Base-by-base conservation (phyloP, 106 monocot genomes). In the Triglochin maritima region DNA sequence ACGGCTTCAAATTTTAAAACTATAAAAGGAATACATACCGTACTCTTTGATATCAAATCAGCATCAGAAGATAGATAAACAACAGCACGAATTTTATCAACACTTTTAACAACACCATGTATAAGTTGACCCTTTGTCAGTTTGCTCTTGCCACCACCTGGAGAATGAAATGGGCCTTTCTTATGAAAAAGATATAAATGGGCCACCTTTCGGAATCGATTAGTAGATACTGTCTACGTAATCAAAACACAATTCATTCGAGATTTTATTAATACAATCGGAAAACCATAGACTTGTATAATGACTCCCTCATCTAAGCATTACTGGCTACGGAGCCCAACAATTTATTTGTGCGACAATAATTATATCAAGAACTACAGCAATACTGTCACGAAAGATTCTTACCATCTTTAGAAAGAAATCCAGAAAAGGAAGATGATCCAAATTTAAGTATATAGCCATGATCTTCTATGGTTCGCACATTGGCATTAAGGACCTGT, bases 371-470 rank as follows among this genome's bases (percentile, higher is more conserved):
- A 29, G 29, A 29, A 29, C 29, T 29, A 29, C 29, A 29, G 29
- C 29, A 29, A n/a, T 54, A 48, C 57, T 80, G 46, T 14, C 9
- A 64, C 7, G 64, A 48, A 49, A 16, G 29, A 29, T 29, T 29
- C 81, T 62, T 41, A 44, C 51, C 57, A 62, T 17, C 68, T 65
- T 59, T 84, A 57, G 84, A 75, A 69, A 92, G 79, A 79, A 98
- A 92, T 5, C 98, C 98, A 63, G 74, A 86, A 79, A 98, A 86
- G 7, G 82, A 79, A 56, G 88, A 66, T 43, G 74, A 76, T 51
- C 98, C 98, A 79, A 98, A 98, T 59, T 86, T 72, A 82, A 98
- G 84, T 84, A 92, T 88, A 62, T 84, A 92, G 56, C 91, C 98
- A 86, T 98, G 98, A 66, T 98, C 98, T 71, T 98, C 98, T 65